Percentiles rank a stretch among this genome's conserved stretches.
phyloP scores from a whole-genome alignment of 2,329 filamentous ascomycete species.

The Aspergillus sp. region DNA sequence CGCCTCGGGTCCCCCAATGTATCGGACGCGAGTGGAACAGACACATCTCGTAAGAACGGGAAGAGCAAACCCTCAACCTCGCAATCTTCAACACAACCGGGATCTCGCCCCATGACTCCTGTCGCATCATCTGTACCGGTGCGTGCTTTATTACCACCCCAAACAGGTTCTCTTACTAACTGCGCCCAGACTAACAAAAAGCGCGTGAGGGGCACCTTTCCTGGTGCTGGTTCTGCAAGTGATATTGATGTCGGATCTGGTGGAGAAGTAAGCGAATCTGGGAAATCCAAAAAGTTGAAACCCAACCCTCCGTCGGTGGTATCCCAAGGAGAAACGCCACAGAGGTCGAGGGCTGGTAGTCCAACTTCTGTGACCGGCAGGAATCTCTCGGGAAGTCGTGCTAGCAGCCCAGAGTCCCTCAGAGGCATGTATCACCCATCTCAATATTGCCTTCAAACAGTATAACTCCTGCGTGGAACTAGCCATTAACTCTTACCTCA shows the following conservation, averaged over 20 bases:
- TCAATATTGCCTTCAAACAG: background rate
- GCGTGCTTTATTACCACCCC: constrained; percentile 12
- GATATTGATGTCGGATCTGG: constrained; percentile 54
- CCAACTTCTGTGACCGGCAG: constrained; percentile 36
- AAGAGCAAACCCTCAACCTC: constrained; percentile 61
- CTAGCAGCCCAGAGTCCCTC: constrained; percentile 40
- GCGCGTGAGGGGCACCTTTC: constrained; percentile 36
- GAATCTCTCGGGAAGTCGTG: constrained; percentile 36
- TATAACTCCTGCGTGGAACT: too few species aligned
- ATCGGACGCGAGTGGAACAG: constrained; percentile 89
- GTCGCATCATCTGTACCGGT: constrained; percentile 59
- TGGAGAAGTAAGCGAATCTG: constrained; percentile 48
- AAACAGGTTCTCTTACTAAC: constrained; percentile 5
- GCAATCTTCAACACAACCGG: constrained; percentile 35
- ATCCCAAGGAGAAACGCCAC: constrained; percentile 45
- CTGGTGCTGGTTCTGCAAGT: constrained; percentile 51
- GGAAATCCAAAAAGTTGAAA: constrained; percentile 50
- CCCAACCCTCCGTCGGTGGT: constrained; percentile 43
- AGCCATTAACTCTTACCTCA: background rate
- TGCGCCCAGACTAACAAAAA: constrained; percentile 53
- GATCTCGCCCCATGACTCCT: constrained; percentile 63
- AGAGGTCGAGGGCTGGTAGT: constrained; percentile 50
- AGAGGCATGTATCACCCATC: constrained; percentile 24
- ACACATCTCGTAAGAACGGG: constrained; percentile 78
- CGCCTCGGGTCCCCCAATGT: constrained; percentile 81